Conservation (phyloP, 441 rosid genomes). For the Manihot esculenta region DNA sequence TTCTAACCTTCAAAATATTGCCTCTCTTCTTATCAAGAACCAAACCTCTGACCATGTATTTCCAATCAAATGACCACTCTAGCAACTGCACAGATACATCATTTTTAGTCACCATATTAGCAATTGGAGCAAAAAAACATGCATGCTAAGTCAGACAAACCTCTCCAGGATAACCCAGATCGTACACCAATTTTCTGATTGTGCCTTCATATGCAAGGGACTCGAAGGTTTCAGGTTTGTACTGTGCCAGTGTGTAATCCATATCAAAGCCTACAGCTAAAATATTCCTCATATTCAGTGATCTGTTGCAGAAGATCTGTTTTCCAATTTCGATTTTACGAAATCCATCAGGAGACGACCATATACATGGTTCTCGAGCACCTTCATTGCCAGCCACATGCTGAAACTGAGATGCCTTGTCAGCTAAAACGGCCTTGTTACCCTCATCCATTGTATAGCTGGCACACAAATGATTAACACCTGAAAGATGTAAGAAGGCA, state of each 20-base stretch:
- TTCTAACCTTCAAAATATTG: slow-evolving; percentile 84
- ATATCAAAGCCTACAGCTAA: slow-evolving; percentile 96
- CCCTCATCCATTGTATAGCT: slow-evolving; percentile 55
- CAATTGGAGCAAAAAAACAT: background rate
- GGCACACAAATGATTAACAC: slow-evolving; percentile 41
- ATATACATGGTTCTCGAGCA: slow-evolving; percentile 46
- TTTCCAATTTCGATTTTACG: slow-evolving; percentile 56
- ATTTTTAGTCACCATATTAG: slow-evolving; percentile 14
- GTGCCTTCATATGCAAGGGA: slow-evolving; percentile 96
- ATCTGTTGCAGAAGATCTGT: slow-evolving; percentile 92
- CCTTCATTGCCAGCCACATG: slow-evolving; percentile 29
- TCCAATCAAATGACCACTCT: slow-evolving; percentile 88
- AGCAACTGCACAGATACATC: slow-evolving; percentile 53
- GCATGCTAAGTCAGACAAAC: slow-evolving; percentile 43
- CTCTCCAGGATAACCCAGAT: slow-evolving; percentile 89
- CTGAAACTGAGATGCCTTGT: slow-evolving; percentile 35
- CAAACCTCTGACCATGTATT: slow-evolving; percentile 96
- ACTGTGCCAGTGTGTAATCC: slow-evolving; percentile 99
- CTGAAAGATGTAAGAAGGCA: slow-evolving; percentile 39
- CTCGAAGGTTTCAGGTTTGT: slow-evolving; percentile 94
- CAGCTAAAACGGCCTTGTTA: slow-evolving; percentile 34
- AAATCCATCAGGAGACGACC: slow-evolving; percentile 78
- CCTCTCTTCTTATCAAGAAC: slow-evolving; percentile 98
- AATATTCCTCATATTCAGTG: slow-evolving; percentile 92
- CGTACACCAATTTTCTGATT: slow-evolving; percentile 73